phyloP scores from a whole-genome alignment of 352 stramenopile species.

The Phytophthora chlamydospora region DNA sequence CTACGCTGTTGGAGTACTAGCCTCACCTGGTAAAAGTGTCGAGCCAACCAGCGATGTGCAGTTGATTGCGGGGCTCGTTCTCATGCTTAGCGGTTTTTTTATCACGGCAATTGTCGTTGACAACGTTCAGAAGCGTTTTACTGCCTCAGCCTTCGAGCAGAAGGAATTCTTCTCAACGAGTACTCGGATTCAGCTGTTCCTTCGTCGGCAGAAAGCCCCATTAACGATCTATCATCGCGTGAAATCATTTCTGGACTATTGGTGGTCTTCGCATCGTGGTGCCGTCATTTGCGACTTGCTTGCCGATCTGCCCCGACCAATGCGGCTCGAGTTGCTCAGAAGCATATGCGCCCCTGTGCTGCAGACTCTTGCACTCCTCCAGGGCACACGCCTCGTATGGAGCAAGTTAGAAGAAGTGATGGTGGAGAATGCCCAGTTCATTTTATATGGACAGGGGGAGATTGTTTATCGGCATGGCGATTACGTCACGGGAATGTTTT shows the following conservation, averaged over 20 bases:
- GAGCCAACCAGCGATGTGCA: constrained; percentile 44
- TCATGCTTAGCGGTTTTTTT: constrained; percentile 45
- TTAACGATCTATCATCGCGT: constrained; percentile 49
- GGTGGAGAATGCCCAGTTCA: constrained; percentile 46
- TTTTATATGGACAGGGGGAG: constrained; percentile 58
- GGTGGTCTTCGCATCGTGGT: constrained; percentile 60
- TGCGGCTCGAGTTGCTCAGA: constrained; percentile 45
- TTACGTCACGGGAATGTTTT: constrained; percentile 57
- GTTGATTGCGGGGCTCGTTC: constrained; percentile 35
- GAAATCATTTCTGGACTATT: constrained; percentile 63
- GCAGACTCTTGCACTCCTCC: constrained; percentile 42
- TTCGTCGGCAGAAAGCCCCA: constrained; percentile 49
- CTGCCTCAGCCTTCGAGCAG: constrained; percentile 49
- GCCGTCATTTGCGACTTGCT: constrained; percentile 49
- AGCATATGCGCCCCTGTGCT: constrained; percentile 49
- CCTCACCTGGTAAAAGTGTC: constrained; percentile 40
- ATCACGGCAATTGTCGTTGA: constrained; percentile 50
- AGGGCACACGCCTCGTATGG: constrained; percentile 32
- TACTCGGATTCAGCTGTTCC: constrained; percentile 52
- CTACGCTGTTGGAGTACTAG: constrained; percentile 42
- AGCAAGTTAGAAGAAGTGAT: constrained; percentile 42
- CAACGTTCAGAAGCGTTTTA: constrained; percentile 57
- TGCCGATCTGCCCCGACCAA: constrained; percentile 41
- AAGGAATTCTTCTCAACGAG: constrained; percentile 54
- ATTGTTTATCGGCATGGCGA: constrained; percentile 53